Base-by-base conservation (phyloP, 768 basidiomycete genomes). In the Podaxis pistillaris region DNA sequence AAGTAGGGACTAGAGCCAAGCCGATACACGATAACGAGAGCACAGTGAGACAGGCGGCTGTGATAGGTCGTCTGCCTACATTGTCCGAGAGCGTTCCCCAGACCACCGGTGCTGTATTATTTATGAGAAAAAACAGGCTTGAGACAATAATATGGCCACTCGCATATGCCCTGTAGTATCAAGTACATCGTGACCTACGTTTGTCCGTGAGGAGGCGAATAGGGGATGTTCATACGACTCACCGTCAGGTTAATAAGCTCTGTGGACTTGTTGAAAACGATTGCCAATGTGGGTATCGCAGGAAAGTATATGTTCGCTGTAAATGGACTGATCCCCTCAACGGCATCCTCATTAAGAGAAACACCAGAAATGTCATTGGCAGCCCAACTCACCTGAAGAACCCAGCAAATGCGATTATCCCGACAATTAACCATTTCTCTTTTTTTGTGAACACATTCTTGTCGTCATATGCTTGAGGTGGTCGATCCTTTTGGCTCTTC, bases 231-330 rank as follows among this genome's bases (percentile, higher is more conserved):
- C 24, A 24, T 11, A 19, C 19, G 46, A 26, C 67, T 41, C 61
- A 93, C 88, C 6, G 91, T 91, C 46, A 94, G 71, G 70, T 93
- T 93, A 44, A 94, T 92, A 9, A 86, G 77, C 67, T 91, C 89
- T 8, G 80, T 81, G 0, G 87, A 84, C 60, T 85, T 84, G 67
- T 86, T 70, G 68, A 95, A 91, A 3, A 76, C 87, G 19, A 64
- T 64, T 0, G 86, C 79, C 26, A 94, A 74, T 0, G 82, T 78
- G 1, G 92, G 93, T 44, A 95, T 88, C 12, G 87, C 90, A 4
- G 91, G 91, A 52, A 91, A 84, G 70, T 92, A 93, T 61, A 93
- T 88, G 62, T 86, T 91, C 3, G 89, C 81, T 1, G 90, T 89
- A 11, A 92, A 74, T 0, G 89, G 89, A 68, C 87, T 88, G 52